phyloP scores from a whole-genome alignment of 2,329 filamentous ascomycete genomes.

The Chrysoporthe puriensis region DNA sequence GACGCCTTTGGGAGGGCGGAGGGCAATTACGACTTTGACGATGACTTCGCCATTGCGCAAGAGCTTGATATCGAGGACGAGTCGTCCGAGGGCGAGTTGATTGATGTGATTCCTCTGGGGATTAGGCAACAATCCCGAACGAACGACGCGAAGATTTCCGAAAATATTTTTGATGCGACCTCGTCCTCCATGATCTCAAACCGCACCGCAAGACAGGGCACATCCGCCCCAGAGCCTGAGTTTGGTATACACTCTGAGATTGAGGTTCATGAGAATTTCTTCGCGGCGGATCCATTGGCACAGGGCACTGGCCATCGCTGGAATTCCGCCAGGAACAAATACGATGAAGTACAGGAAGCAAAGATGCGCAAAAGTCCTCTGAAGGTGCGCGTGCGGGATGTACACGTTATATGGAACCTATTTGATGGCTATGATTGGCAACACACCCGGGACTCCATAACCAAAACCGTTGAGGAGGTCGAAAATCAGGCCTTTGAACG shows the following conservation, averaged over 20 bases:
- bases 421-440: conserved; percentile 99
- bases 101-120: conserved; percentile 38
- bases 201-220: conserved; percentile 46
- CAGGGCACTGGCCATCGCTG: conserved; percentile 75
- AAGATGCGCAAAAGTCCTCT: conserved; percentile 72
- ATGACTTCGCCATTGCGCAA: conserved; percentile 61
- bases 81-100: conserved; percentile 41
- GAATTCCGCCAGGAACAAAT: conserved; percentile 77
- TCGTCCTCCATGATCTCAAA: conserved; percentile 44
- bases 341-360: conserved; percentile 65
- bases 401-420: conserved; percentile 95
- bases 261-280: conserved; percentile 76
- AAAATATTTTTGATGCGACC: conserved; percentile 53
- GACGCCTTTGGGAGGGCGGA: conserved; percentile 74
- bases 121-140: conserved; percentile 47
- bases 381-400: conserved; percentile 77
- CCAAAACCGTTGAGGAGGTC: conserved; percentile 85
- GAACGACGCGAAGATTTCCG: conserved; percentile 47
- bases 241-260: conserved; percentile 23
- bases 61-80: conserved; percentile 50
- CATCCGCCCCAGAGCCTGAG: conserved; percentile 23
- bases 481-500: conserved; percentile 81
- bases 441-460: conserved; percentile 81
- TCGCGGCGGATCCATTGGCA: conserved; percentile 63
- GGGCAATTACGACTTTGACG: conserved; percentile 65